Evolutionary conservation across 2,329 filamentous ascomycete genomes (phyloP), one percentile per base, ranked within the genome.

Genomic region (Epichloe sylvatica): DNA sequence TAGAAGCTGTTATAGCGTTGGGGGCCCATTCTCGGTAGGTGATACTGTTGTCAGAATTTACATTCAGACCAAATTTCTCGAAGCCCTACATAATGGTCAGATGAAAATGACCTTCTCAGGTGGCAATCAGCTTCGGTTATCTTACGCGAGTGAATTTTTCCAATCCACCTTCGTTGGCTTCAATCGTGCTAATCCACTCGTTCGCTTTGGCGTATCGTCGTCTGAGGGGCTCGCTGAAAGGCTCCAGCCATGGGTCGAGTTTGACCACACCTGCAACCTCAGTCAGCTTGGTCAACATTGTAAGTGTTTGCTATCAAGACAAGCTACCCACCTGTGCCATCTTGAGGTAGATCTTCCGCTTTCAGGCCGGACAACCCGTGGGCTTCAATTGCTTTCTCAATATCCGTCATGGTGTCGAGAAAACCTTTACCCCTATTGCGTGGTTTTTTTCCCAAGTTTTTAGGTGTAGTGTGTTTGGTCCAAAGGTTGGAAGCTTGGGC

Each of bases 21-120:
- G 92, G 90, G 1, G 92, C 92, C 92, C 92, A 98, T 76, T 98
- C 92, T 58, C 88, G 79, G 68, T 98, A 98, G 51, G 76, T 74
- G 56, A 98, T 88, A 65, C 90, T 89, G 65, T 87, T 87, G 60
- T 94, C 81, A 49, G 79, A 72, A 62, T 83, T 76, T 52, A 92
- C 82, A 57, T 86, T 88, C 67, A 98, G 80, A 50, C 92, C 92
- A 62, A 86, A 95, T 54, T 76, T 83, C 62, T 97, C 88, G 54
- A 80, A 84, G 42, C 92, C 91, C 87, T 94, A 15, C 21, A 36
- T 19, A n/a, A 12, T 15, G 7, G 25, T 47, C n/a, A 38, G 49
- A 25, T 48, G 37, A 11, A n/a, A 23, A 8, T 23, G n/a, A 25
- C 34, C 21, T 21, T 35, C 6, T 11, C 38, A 48, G 9, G 2